Evolutionary conservation across 2,329 filamentous ascomycete species (phyloP), one percentile per base, ranked within the genome.

Genomic region (Fusarium sarcochroum): DNA sequence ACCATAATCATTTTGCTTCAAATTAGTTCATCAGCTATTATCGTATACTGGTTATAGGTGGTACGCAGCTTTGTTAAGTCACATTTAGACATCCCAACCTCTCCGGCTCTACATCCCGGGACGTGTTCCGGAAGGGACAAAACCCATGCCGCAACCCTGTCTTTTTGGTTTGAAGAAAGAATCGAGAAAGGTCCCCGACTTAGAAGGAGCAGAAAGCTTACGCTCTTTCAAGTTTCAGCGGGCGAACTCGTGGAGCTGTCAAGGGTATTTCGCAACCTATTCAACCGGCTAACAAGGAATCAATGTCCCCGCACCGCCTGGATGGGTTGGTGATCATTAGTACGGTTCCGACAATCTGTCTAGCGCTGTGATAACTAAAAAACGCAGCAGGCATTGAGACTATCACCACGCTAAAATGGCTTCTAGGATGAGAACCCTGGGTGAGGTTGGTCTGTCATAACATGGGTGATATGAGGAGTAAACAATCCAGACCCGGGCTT

Each of bases 301-400:
- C 51, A 25, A 45, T 50, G 30, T 59, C 68, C 70, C 70, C 72
- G 69, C 72, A 59, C 70, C 64, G 61, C 40, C 55, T 65, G 63
- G 59, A 51, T 62, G 68, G 70, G 60, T 66, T 66, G 48, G 21
- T 52, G 65, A 75, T 71, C 65, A 49, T 54, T 68, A 66, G 62
- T 63, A 54, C 63, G 50, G 65, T 73, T 70, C 72, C 71, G 72
- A 73, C 63, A 75, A 66, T 73, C 61, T 70, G 63, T 75, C 58
- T 75, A 73, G 71, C 70, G 72, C 59, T 71, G 68, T 75, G 71
- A 75, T 72, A 68, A 58, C 58, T 63, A 58, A 65, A 65, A 63
- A 63, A 74, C 55, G 68, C 70, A 65, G 58, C 73, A 72, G 60
- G 66, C 58, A 55, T 64, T 41, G 42, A 47, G 48, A 57, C 45